Percentiles rank a stretch among this genome's conserved stretches.
phyloP scores from a whole-genome alignment of 2,329 filamentous ascomycete genomes.

The Plenodomus lindquistii region DNA sequence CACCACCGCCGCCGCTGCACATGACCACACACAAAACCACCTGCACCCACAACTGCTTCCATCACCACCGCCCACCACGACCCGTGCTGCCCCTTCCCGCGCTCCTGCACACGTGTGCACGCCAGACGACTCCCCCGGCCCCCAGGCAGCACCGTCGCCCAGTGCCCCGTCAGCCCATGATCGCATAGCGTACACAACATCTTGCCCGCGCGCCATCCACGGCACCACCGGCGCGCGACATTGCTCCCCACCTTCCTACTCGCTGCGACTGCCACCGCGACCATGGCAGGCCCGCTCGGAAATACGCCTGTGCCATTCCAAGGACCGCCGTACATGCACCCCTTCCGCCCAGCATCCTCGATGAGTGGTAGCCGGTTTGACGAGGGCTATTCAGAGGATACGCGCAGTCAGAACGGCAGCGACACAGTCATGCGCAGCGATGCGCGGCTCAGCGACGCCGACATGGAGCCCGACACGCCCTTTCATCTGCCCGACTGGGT shows the following conservation, averaged over 20 bases:
- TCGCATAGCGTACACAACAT: neutral
- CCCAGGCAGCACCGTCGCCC: slow-evolving; percentile 18
- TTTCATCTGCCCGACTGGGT: slow-evolving; percentile 59
- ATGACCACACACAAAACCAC: neutral
- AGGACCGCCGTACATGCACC: slow-evolving; percentile 40
- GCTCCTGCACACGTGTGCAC: neutral
- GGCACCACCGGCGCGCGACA: no score
- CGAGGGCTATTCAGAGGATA: slow-evolving; percentile 86
- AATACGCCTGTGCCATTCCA: slow-evolving; percentile 31
- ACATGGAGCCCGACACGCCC: slow-evolving; percentile 35
- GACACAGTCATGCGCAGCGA: slow-evolving; percentile 47
- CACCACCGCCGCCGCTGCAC: no score
- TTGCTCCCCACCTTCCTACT: slow-evolving; percentile 2
- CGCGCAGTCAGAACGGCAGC: slow-evolving; percentile 53
- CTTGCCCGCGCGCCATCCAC: neutral
- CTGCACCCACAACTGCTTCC: neutral
- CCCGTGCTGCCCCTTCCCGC: neutral
- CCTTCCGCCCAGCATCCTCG: slow-evolving; percentile 41
- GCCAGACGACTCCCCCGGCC: neutral
- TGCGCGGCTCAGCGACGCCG: slow-evolving; percentile 37
- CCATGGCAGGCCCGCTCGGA: slow-evolving; percentile 39
- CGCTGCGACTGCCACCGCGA: slow-evolving; percentile 12
- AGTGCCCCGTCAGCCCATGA: neutral
- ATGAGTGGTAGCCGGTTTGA: slow-evolving; percentile 59
- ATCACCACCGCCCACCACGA: neutral